A percentile compares a stretch with the other conserved stretches of the same genome.
Conservation (phyloP, 2,329 filamentous ascomycete genomes). For the Fusarium transvaalense region DNA sequence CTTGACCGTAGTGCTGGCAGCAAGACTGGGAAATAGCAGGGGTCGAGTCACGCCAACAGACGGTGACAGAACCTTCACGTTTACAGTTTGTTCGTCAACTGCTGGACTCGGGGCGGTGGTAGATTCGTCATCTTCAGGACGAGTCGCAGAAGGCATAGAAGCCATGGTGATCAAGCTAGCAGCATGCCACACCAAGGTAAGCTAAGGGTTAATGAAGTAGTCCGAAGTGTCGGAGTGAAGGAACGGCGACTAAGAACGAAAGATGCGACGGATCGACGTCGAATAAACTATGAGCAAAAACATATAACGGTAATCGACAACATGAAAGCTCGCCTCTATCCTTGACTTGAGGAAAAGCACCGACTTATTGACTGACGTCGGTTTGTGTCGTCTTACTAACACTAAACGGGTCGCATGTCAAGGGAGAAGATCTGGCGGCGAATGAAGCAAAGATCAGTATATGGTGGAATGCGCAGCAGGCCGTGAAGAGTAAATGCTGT, state of each 20-base stretch:
- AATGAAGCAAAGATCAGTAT: neutral
- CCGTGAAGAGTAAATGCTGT: neutral
- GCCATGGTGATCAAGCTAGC: slow-evolving; percentile 54
- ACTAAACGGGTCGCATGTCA: slow-evolving; percentile 40
- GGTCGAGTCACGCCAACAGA: slow-evolving; percentile 66
- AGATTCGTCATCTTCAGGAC: slow-evolving; percentile 40
- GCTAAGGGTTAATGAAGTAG: slow-evolving; percentile 21
- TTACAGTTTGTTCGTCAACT: slow-evolving; percentile 59
- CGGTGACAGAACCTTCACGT: slow-evolving; percentile 70
- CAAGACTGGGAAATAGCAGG: slow-evolving; percentile 62
- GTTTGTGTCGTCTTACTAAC: slow-evolving; percentile 43
- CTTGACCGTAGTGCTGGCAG: slow-evolving; percentile 65
- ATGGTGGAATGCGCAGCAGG: neutral
- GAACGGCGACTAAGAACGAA: slow-evolving; percentile 10
- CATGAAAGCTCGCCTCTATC: slow-evolving; percentile 15
- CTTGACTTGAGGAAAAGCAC: slow-evolving; percentile 26
- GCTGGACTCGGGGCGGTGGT: slow-evolving; percentile 33
- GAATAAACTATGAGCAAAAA: slow-evolving; percentile 5
- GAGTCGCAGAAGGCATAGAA: slow-evolving; percentile 52
- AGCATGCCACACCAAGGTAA: slow-evolving; percentile 47
- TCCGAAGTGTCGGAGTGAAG: slow-evolving; percentile 19
- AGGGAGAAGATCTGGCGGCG: slow-evolving; percentile 13
- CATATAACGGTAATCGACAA: slow-evolving; percentile 21
- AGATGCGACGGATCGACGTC: slow-evolving; percentile 14
- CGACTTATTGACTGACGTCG: slow-evolving; percentile 41